Percentiles rank a stretch among this genome's conserved stretches.
phyloP scores from a whole-genome alignment of 2,329 filamentous ascomycete species.

The Diaporthe citri region DNA sequence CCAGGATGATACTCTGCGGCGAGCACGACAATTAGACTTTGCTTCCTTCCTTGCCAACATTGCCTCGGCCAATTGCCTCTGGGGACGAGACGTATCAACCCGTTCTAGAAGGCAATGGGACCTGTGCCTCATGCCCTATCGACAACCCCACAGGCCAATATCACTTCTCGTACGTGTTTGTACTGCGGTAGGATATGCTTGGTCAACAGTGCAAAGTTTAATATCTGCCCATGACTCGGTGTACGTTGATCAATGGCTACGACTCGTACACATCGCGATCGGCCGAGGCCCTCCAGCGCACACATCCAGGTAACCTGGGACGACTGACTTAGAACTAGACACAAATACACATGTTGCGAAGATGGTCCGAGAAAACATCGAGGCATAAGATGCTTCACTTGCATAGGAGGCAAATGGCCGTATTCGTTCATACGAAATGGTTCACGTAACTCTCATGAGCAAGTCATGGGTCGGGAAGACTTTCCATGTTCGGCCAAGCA shows the following conservation, averaged over 20 bases:
- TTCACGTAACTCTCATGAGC: neutral
- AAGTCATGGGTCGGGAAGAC: no score
- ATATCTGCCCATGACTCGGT: slow-evolving; percentile 1
- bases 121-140: neutral
- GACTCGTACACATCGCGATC: slow-evolving; percentile 20
- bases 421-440: no score
- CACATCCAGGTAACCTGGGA: neutral
- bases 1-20: neutral
- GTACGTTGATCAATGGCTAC: neutral
- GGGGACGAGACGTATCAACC: neutral
- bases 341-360: neutral
- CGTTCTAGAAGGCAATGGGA: slow-evolving; percentile 4
- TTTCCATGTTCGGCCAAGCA: neutral
- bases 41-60: neutral
- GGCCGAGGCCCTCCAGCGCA: neutral
- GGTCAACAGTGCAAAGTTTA: neutral
- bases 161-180: neutral
- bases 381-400: neutral
- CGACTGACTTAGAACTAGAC: slow-evolving; percentile 17
- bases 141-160: neutral
- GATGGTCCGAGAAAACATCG: neutral
- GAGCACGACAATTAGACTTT: slow-evolving; percentile 14
- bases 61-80: neutral
- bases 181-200: slow-evolving; percentile 1
- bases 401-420: no score